Evolutionary conservation across 768 basidiomycete species (phyloP).

Genomic region (Brasilioporus rufonigricans): DNA sequence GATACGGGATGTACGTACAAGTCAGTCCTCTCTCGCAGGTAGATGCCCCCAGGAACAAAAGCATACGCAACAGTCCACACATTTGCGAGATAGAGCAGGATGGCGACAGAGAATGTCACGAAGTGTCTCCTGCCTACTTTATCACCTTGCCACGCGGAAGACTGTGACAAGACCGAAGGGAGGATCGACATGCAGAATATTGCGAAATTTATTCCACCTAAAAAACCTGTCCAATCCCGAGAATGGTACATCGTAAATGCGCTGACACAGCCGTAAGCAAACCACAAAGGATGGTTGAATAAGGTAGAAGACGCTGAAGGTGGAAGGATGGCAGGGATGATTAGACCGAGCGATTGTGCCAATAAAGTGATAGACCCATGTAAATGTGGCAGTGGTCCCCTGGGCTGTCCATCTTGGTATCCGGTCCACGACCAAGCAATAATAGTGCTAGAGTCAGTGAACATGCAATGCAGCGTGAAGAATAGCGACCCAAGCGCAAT

Average conservation of each 20-base stretch:
- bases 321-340: slow-evolving; percentile 37
- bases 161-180: slow-evolving; percentile 51
- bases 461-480: slow-evolving; percentile 68
- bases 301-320: slow-evolving; percentile 16
- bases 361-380: slow-evolving; percentile 69
- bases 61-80: slow-evolving; percentile 89
- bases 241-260: slow-evolving; percentile 57
- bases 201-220: slow-evolving; percentile 60
- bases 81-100: slow-evolving; percentile 62
- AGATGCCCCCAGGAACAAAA: slow-evolving; percentile 78
- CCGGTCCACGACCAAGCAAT: slow-evolving; percentile 91
- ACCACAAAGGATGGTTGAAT: slow-evolving; percentile 50
- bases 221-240: slow-evolving; percentile 68
- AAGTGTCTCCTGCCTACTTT: slow-evolving; percentile 51
- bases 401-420: slow-evolving; percentile 57
- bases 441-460: slow-evolving; percentile 75
- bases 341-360: slow-evolving; percentile 57
- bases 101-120: slow-evolving; percentile 56
- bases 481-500: slow-evolving; percentile 65
- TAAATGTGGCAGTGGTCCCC: slow-evolving; percentile 70
- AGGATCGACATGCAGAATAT: slow-evolving; percentile 64
- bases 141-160: slow-evolving; percentile 36
- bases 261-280: slow-evolving; percentile 49
- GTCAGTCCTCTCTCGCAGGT: slow-evolving; percentile 76
- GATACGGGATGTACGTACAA: slow-evolving; percentile 42